These are phyloP conservation scores for Corylus heterophylla DNA, from an alignment of 306 rosid species.

Conservation along the genomic window DNA sequence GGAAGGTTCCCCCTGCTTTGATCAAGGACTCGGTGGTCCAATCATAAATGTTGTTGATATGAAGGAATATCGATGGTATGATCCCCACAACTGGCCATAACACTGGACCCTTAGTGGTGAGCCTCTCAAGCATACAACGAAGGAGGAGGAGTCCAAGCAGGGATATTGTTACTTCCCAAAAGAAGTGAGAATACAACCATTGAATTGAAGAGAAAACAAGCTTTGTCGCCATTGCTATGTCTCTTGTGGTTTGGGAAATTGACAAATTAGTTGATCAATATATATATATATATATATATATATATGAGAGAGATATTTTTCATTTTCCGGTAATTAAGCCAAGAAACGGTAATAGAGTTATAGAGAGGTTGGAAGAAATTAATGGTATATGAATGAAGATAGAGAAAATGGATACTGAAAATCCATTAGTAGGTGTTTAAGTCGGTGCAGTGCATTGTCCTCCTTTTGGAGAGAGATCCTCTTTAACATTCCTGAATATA, in stretches of 20 bases:
- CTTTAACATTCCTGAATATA: too few species aligned
- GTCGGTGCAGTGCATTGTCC: too few species aligned
- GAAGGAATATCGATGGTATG: conserved; percentile 25
- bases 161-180: conserved; percentile 29
- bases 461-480: too few species aligned
- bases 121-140: conserved; percentile 26
- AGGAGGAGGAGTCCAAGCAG: conserved; percentile 28
- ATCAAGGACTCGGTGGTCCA: conserved; percentile 42
- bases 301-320: not conserved
- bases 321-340: not conserved
- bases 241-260: not conserved
- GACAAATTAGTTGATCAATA: not conserved
- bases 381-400: not conserved
- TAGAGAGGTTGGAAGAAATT: not conserved
- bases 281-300: not conserved
- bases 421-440: too few species aligned
- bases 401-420: too few species aligned
- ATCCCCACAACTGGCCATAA: conserved; percentile 50
- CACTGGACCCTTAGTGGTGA: conserved; percentile 46
- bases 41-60: conserved; percentile 24
- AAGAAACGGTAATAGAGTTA: not conserved
- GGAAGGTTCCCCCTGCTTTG: conserved; percentile 46
- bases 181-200: conserved; percentile 10
- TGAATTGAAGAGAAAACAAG: conserved; percentile 1
- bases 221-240: not conserved